Percentiles rank a stretch among this genome's conserved stretches.
phyloP scores from a whole-genome alignment of 2,329 filamentous ascomycete species.

The Cladophialophora bantiana region DNA sequence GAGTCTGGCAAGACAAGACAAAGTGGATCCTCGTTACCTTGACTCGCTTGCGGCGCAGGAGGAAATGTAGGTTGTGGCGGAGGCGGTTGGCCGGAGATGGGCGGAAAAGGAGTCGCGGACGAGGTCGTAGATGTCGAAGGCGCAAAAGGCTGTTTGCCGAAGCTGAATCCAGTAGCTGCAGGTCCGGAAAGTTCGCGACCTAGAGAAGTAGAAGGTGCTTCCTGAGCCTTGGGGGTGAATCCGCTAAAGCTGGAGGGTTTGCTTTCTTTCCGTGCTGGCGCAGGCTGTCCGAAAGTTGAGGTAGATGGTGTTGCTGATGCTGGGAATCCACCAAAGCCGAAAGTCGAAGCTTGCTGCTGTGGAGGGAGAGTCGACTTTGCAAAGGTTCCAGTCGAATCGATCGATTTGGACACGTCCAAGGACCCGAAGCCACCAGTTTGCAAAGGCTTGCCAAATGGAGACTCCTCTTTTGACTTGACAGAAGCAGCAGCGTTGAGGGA shows the following conservation, averaged over 20 bases:
- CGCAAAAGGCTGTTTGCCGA: background rate
- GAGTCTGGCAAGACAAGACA: background rate
- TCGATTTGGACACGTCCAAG: background rate
- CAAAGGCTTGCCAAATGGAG: slow-evolving; percentile 16
- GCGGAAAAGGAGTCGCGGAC: background rate
- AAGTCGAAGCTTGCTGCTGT: slow-evolving; percentile 1
- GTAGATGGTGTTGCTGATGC: background rate
- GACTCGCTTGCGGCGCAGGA: background rate
- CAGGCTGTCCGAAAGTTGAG: background rate
- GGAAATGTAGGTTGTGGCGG: slow-evolving; percentile 1
- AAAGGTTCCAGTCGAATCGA: slow-evolving; percentile 8
- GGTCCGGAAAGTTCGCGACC: background rate
- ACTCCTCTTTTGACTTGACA: slow-evolving; percentile 1
- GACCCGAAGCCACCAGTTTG: slow-evolving; percentile 21
- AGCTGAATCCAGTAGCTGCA: background rate
- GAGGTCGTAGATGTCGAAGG: background rate
- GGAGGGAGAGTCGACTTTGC: slow-evolving; percentile 18
- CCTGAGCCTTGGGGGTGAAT: background rate
- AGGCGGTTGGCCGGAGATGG: slow-evolving; percentile 1
- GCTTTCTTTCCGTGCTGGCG: slow-evolving; percentile 2
- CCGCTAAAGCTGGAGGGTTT: background rate
- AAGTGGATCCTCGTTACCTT: slow-evolving; percentile 16
- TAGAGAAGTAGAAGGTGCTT: background rate
- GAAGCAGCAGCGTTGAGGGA: background rate
- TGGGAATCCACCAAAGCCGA: slow-evolving; percentile 14